Evolutionary conservation across 116 monocot genomes (phyloP).

Genomic region (Iris pallida): DNA sequence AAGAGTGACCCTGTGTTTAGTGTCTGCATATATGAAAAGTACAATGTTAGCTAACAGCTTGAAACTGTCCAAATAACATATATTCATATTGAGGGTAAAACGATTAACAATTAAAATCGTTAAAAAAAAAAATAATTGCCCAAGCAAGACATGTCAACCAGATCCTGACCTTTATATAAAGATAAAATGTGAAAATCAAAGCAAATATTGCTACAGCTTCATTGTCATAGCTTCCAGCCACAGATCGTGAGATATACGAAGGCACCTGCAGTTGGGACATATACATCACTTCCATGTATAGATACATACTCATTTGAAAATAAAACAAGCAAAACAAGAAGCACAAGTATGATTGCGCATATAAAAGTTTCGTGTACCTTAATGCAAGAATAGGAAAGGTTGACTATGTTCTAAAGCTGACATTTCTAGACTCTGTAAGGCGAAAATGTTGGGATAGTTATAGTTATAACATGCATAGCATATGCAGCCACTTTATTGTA

Average conservation of each 20-base stretch:
- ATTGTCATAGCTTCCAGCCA: conserved; percentile 99
- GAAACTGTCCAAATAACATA: background rate
- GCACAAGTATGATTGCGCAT: background rate
- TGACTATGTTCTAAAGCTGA: background rate
- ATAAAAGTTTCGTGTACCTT: background rate
- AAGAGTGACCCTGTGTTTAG: conserved; percentile 97
- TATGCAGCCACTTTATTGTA: no score
- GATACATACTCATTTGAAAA: background rate
- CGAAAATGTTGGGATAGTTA: no score
- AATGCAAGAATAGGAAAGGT: no score
- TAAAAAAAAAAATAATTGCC: background rate
- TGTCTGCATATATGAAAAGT: conserved; percentile 47
- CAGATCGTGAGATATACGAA: conserved; percentile 95
- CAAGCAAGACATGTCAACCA: background rate
- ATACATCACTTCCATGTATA: background rate
- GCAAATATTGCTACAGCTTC: conserved; percentile 99
- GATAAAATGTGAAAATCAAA: conserved; percentile 93
- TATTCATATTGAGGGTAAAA: background rate
- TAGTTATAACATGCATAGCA: no score
- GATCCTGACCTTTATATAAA: conserved; percentile 77
- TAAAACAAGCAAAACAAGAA: conserved; percentile 3
- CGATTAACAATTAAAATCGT: background rate
- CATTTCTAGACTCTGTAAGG: no score
- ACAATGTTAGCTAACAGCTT: background rate
- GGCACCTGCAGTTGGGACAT: conserved; percentile 54